Base-by-base conservation (phyloP, 371 early-diverging fungal species). In the Dichotomocladium elegans region DNA sequence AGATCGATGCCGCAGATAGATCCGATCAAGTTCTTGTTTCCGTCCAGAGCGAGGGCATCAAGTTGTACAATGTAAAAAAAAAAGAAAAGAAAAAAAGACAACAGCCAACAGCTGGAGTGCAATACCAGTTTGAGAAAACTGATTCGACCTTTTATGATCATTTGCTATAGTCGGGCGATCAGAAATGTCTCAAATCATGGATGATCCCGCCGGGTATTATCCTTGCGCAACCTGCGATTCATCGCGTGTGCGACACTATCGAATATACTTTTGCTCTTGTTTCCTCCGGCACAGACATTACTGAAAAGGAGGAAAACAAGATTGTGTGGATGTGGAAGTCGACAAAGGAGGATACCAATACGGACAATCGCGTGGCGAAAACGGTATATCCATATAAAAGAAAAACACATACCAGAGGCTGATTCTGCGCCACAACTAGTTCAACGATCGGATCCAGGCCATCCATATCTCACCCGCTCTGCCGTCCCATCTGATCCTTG, bases 31-130 rank as follows among this genome's bases (percentile, higher is more conserved):
- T 79, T 7, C 79, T 74, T 31, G 67, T 83, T 25, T 78, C 81
- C 28, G 74, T 80, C 19, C 83, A 83, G 45, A 78, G 81, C 41
- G 80, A 81, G 57, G 83, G 81, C 17, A 66, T 83, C 34, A 79
- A 83, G 43, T 67, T 80, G 21, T 83, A 73, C 58, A 80, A 75
- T 41, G 83, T 83, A 72, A n/a, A n/a, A n/a, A n/a, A n/a, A n/a
- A n/a, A n/a, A n/a, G n/a, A n/a, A n/a, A n/a, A n/a, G n/a, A n/a
- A n/a, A n/a, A n/a, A n/a, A n/a, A n/a, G n/a, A n/a, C n/a, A n/a
- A n/a, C n/a, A n/a, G n/a, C n/a, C n/a, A n/a, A n/a, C n/a, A n/a
- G n/a, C n/a, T n/a, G n/a, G n/a, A n/a, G n/a, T n/a, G n/a, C n/a
- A n/a, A n/a, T n/a, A n/a, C n/a, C n/a, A n/a, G n/a, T n/a, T n/a